Evolutionary conservation across 2,329 filamentous ascomycete species (phyloP), one percentile per base, ranked within the genome.

Genomic region (Aureobasidium sp.): DNA sequence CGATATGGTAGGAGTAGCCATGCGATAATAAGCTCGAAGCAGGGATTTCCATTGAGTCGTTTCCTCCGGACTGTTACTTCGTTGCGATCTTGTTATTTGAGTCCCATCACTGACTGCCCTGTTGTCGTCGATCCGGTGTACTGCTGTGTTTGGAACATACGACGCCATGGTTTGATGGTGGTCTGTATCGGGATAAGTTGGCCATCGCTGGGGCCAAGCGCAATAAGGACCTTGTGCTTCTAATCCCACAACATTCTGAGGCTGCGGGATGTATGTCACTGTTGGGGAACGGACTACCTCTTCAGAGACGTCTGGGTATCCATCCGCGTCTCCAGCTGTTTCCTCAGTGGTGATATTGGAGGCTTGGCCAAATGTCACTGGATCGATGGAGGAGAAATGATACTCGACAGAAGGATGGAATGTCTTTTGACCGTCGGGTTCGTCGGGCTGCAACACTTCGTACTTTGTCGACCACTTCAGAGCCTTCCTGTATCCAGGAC

Each of bases 401-500:
- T 57, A 64, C 61, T 63, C 65, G 39, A 49, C 64, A 20, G 62
- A 44, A 49, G 55, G 48, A 64, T 51, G 37, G 27, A 42, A 42
- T 59, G 37, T 47, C 34, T 59, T 63, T 25, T 31, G 58, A 17
- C 39, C 48, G n/a, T 60, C 44, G 36, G 52, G 47, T 25, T 47
- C 61, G 31, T 62, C 66, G 14, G 75, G 71, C 41, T 73, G 72
- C 58, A 75, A 73, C n/a, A 78, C 72, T 66, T 80, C 77, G 67
- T 80, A 78, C 65, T 80, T 80, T 51, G 75, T 77, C 11, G 76
- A 78, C 78, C 78, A 80, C 56, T 77, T 77, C 48, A 80, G 67
- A 55, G 74, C 75, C 68, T 78, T 77, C 66, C 75, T 74, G 56
- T 79, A 80, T 6, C 78, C 78, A 36, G 78, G 78, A 64, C 78